Percentiles rank a stretch among this genome's conserved stretches.
phyloP scores from a whole-genome alignment of 164 flowering plant genomes.

The Taxillus chinensis region DNA sequence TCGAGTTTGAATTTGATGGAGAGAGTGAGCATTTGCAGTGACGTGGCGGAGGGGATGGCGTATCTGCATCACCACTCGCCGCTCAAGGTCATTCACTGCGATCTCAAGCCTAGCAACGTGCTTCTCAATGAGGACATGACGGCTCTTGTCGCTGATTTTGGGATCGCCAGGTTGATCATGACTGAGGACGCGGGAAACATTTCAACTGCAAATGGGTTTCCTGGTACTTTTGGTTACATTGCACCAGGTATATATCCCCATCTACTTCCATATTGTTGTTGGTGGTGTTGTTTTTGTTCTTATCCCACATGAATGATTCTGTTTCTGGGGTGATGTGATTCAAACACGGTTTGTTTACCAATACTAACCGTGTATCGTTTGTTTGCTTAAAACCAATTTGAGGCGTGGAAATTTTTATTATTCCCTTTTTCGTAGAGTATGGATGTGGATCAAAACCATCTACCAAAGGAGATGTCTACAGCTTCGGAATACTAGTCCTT shows the following conservation, averaged over 20 bases:
- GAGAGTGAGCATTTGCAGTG: conserved; percentile 39
- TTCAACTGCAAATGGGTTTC: conserved; percentile 29
- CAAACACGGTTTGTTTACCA: no score
- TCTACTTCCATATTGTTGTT: no score
- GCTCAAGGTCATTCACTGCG: conserved; percentile 39
- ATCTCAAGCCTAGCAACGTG: conserved; percentile 57
- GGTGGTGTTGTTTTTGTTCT: no score
- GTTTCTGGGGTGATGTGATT: no score
- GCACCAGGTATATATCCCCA: conserved; percentile 31
- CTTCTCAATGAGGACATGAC: conserved; percentile 48
- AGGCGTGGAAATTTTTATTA: no score
- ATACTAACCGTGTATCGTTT: no score
- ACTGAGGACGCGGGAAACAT: conserved; percentile 21
- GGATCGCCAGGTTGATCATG: conserved; percentile 32
- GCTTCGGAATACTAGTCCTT: conserved; percentile 48
- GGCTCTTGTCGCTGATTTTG: conserved; percentile 47
- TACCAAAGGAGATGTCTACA: conserved; percentile 48
- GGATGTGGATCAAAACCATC: conserved; percentile 35
- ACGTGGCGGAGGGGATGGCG: conserved; percentile 50
- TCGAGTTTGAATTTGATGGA: conserved; percentile 28
- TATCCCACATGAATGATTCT: no score
- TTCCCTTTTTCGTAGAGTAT: conserved; percentile 22
- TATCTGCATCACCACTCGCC: conserved; percentile 54
- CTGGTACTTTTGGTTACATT: conserved; percentile 41
- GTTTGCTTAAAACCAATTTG: no score